Percentiles rank a stretch among this genome's conserved stretches.
These are phyloP conservation scores for Dioscorea dumetorum DNA, from an alignment of 106 monocot species.

Conservation along the genomic window DNA sequence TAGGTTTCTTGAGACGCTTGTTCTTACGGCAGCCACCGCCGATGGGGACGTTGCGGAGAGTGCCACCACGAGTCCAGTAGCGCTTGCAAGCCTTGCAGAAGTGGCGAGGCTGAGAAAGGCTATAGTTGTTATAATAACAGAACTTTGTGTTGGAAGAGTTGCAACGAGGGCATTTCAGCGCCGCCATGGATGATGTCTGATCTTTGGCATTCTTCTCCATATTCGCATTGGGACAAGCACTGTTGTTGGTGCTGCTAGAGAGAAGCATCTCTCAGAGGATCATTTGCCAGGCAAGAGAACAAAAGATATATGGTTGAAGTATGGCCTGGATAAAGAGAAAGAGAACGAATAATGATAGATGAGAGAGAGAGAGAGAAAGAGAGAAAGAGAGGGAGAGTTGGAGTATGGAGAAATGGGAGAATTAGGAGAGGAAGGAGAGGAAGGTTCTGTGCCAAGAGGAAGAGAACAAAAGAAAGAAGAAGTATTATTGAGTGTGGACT, in stretches of 20 bases:
- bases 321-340: background rate
- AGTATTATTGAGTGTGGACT: constrained; percentile 13
- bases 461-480: constrained; percentile 22
- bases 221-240: too few relatives aligned
- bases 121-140: constrained; percentile 69
- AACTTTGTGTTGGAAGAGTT: constrained; percentile 72
- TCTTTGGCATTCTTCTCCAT: too few relatives aligned
- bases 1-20: constrained; percentile 10
- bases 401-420: constrained; percentile 3
- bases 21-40: constrained; percentile 34
- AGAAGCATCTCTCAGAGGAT: constrained; percentile 8
- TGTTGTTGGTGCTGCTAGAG: background rate
- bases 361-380: background rate
- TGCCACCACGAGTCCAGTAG: constrained; percentile 36
- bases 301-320: background rate
- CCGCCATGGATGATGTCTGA: background rate
- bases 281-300: background rate
- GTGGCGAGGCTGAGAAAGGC: constrained; percentile 29
- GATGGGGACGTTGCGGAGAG: constrained; percentile 32
- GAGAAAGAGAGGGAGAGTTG: constrained; percentile 6
- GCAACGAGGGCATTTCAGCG: constrained; percentile 55
- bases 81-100: constrained; percentile 35
- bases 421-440: constrained; percentile 1
- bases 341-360: background rate
- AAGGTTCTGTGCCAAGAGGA: constrained; percentile 32